These are phyloP conservation scores for Tremella fuciformis DNA, from an alignment of 768 basidiomycete species.

Conservation along the genomic window DNA sequence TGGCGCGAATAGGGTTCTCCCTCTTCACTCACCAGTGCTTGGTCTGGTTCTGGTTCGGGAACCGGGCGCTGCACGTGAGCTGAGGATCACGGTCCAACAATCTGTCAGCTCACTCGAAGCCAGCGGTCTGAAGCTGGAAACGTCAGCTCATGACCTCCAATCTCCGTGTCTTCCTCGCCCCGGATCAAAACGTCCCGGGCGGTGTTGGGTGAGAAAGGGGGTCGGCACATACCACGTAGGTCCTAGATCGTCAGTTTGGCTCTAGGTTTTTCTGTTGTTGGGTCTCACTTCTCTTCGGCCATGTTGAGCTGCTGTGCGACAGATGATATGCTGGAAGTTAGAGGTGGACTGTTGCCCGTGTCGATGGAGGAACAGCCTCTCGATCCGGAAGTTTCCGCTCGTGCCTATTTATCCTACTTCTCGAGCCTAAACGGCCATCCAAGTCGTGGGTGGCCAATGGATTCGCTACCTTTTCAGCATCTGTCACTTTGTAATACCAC, in stretches of 20 bases:
- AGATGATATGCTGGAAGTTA: no score
- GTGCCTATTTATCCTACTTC: no score
- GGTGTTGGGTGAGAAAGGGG: not conserved
- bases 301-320: no score
- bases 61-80: constrained; percentile 35
- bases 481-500: not conserved
- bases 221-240: constrained; percentile 8
- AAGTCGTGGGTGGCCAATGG: not conserved
- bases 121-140: constrained; percentile 75
- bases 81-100: constrained; percentile 15
- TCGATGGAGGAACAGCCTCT: no score
- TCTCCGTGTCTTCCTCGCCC: not conserved
- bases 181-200: no score
- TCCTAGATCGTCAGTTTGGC: constrained; percentile 3
- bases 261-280: no score
- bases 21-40: constrained; percentile 73
- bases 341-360: no score
- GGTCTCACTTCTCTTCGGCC: no score
- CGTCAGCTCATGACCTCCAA: not conserved
- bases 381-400: no score
- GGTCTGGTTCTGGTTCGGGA: constrained; percentile 72
- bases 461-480: not conserved
- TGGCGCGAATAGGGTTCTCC: not conserved
- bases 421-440: no score
- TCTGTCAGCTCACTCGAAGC: constrained; percentile 76